phyloP scores from a whole-genome alignment of 768 basidiomycete species.

The Lactarius indigo region DNA sequence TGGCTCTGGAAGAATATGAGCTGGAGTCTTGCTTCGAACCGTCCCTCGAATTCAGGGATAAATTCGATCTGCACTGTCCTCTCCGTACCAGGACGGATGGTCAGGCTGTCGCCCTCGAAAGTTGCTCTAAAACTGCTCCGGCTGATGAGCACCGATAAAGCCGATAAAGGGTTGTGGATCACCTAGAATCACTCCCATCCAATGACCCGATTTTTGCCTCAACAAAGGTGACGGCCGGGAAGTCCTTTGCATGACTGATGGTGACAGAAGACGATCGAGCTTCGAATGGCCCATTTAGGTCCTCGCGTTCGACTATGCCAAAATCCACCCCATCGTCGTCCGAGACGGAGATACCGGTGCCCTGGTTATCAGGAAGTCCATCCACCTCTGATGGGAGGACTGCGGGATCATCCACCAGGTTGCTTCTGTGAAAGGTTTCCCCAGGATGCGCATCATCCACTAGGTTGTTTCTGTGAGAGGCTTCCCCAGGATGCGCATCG shows the following conservation, averaged over 20 bases:
- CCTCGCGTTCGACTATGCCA: slow-evolving; percentile 42
- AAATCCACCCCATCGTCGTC: slow-evolving; percentile 43
- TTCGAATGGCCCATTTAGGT: slow-evolving; percentile 27
- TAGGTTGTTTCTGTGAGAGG: neutral
- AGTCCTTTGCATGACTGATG: slow-evolving; percentile 14
- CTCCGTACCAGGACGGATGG: slow-evolving; percentile 11
- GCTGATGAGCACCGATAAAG: neutral
- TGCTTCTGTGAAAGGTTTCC: neutral
- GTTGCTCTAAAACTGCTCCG: slow-evolving; percentile 4
- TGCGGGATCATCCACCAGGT: neutral
- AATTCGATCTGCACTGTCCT: neutral
- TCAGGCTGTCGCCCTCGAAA: neutral
- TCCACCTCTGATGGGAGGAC: neutral
- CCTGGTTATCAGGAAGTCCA: slow-evolving; percentile 43
- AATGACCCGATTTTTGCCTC: slow-evolving; percentile 1
- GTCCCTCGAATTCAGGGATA: slow-evolving; percentile 13
- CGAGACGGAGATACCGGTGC: slow-evolving; percentile 37
- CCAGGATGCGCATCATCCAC: neutral
- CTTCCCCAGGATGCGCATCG: neutral
- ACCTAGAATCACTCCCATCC: slow-evolving; percentile 11
- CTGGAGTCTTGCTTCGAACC: slow-evolving; percentile 11
- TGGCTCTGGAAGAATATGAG: slow-evolving; percentile 7
- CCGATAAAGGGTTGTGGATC: neutral
- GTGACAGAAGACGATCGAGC: slow-evolving; percentile 14
- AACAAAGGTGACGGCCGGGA: slow-evolving; percentile 19